phyloP scores from a whole-genome alignment of 352 stramenopile species.

The Globisporangium sylvaticum region DNA sequence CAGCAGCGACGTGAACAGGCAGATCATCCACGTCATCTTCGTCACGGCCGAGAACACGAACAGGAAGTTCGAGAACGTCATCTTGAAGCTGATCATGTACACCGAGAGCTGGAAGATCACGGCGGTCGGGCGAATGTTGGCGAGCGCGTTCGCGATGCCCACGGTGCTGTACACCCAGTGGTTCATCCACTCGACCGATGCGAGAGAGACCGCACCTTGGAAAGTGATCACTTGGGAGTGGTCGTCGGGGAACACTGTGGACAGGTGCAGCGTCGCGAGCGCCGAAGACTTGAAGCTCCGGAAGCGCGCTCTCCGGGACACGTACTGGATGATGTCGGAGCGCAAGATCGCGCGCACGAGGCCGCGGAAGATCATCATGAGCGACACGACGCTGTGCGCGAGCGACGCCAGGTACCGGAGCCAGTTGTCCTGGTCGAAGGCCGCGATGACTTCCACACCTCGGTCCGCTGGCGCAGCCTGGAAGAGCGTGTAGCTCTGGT shows the following conservation, averaged over 20 bases:
- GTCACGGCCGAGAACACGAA: conserved; percentile 30
- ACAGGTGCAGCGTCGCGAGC: background rate
- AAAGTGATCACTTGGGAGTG: conserved; percentile 11
- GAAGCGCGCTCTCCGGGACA: background rate
- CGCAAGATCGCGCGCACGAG: background rate
- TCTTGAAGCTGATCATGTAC: conserved; percentile 26
- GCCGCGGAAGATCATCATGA: conserved; percentile 20
- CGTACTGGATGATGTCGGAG: conserved; percentile 11
- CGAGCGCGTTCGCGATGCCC: conserved; percentile 28
- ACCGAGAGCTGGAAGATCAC: conserved; percentile 28
- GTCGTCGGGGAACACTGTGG: background rate
- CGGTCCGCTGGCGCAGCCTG: conserved; percentile 10
- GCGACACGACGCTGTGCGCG: conserved; percentile 24
- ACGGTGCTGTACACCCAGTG: conserved; percentile 38
- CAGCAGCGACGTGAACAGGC: conserved; percentile 25
- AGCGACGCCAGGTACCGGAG: conserved; percentile 16
- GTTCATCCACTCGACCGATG: conserved; percentile 37
- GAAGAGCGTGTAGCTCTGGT: conserved; percentile 20
- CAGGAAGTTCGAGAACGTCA: conserved; percentile 25
- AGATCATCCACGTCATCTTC: conserved; percentile 33
- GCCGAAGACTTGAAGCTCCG: background rate
- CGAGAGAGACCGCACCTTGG: conserved; percentile 22
- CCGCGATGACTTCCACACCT: conserved; percentile 6
- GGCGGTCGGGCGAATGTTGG: conserved; percentile 27
- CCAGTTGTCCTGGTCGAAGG: conserved; percentile 18